These are phyloP conservation scores for Cymbopogon flexuosus DNA, from an alignment of 202 grass and related monocot genomes.

Conservation along the genomic window DNA sequence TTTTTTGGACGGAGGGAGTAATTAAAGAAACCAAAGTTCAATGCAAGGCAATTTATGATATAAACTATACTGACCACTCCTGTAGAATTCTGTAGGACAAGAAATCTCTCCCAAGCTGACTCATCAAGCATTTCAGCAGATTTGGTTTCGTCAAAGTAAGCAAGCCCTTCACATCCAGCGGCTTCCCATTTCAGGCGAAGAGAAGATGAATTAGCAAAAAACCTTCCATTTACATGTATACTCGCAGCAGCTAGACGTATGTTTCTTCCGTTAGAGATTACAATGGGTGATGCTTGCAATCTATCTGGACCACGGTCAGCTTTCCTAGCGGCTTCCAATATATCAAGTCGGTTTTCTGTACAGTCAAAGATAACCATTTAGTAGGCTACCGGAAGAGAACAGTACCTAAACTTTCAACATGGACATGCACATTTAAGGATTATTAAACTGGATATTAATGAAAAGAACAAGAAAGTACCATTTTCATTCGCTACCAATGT, in stretches of 20 bases:
- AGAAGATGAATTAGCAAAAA: slow-evolving; percentile 92
- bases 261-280: slow-evolving; percentile 74
- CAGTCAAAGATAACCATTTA: slow-evolving; percentile 9
- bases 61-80: slow-evolving; percentile 64
- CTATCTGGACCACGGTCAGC: slow-evolving; percentile 62
- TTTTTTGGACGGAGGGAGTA: background rate
- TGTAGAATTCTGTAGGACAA: slow-evolving; percentile 82
- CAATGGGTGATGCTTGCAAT: slow-evolving; percentile 69
- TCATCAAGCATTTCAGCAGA: slow-evolving; percentile 37
- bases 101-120: slow-evolving; percentile 79
- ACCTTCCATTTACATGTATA: slow-evolving; percentile 59
- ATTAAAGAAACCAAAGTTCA: background rate
- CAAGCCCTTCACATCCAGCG: slow-evolving; percentile 67
- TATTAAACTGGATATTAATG: slow-evolving; percentile 26
- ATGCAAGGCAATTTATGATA: slow-evolving; percentile 5
- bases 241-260: slow-evolving; percentile 70
- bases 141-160: slow-evolving; percentile 49
- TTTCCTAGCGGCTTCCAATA: slow-evolving; percentile 62
- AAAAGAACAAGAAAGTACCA: slow-evolving; percentile 54
- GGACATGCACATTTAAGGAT: background rate
- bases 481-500: slow-evolving; percentile 94
- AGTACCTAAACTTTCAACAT: background rate
- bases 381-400: background rate
- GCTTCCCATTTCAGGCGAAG: slow-evolving; percentile 81
- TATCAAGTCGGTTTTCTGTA: slow-evolving; percentile 66